Evolutionary conservation across 768 basidiomycete species (phyloP).

Genomic region (Mycena haematopus): DNA sequence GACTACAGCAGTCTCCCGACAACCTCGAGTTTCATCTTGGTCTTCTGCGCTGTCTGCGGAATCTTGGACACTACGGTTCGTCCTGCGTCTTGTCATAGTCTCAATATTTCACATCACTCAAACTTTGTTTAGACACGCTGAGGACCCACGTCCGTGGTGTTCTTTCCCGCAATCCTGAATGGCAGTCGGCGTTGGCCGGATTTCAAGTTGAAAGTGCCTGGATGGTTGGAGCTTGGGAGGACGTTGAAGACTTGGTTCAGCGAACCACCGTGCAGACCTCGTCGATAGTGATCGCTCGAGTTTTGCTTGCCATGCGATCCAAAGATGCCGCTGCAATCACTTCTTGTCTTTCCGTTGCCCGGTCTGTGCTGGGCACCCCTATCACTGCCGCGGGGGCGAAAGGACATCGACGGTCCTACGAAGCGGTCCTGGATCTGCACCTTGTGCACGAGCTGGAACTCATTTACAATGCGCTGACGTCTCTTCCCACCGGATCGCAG

Average conservation of each 20-base stretch:
- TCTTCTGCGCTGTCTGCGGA: slow-evolving; percentile 86
- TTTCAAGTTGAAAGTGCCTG: slow-evolving; percentile 95
- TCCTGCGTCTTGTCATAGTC: slow-evolving; percentile 17
- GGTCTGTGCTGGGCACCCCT: slow-evolving; percentile 75
- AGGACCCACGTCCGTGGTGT: slow-evolving; percentile 94
- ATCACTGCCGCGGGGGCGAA: slow-evolving; percentile 82
- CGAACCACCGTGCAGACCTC: slow-evolving; percentile 58
- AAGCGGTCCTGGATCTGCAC: slow-evolving; percentile 85
- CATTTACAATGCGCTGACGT: slow-evolving; percentile 54
- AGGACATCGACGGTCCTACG: slow-evolving; percentile 88
- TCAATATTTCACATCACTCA: slow-evolving; percentile 11
- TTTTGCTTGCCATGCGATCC: slow-evolving; percentile 79
- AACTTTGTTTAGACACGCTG: slow-evolving; percentile 75
- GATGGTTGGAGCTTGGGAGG: slow-evolving; percentile 94
- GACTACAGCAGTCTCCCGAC: slow-evolving; percentile 88
- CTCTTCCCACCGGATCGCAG: slow-evolving; percentile 47
- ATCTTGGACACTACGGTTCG: slow-evolving; percentile 96
- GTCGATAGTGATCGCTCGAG: slow-evolving; percentile 75
- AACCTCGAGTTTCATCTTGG: slow-evolving; percentile 91
- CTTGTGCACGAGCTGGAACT: slow-evolving; percentile 85
- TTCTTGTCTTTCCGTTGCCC: slow-evolving; percentile 65
- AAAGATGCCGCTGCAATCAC: slow-evolving; percentile 53
- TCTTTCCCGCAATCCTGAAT: slow-evolving; percentile 82
- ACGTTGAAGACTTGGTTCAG: slow-evolving; percentile 69
- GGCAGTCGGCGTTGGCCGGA: slow-evolving; percentile 77